Percentiles rank a stretch among this genome's conserved stretches.
phyloP scores from a whole-genome alignment of 805 yeast genomes.

The Kodamaea jinghongensis region DNA sequence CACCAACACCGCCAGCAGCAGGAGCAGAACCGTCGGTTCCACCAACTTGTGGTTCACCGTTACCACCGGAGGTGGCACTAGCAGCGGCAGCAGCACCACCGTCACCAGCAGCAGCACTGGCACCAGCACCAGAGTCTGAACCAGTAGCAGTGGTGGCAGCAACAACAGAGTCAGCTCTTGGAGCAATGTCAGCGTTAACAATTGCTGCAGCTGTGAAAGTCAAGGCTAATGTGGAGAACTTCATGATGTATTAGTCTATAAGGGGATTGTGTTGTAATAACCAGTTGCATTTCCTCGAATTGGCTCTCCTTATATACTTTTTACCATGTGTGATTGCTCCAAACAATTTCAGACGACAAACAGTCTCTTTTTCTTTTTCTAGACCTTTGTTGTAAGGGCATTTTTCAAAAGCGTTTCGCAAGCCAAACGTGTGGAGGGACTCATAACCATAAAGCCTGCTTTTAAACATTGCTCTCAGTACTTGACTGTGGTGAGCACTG shows the following conservation, averaged over 20 bases:
- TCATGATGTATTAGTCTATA: slow-evolving; percentile 9
- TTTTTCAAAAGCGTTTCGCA: too few relatives aligned
- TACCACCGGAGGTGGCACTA: slow-evolving; percentile 9
- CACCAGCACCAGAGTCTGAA: slow-evolving; percentile 24
- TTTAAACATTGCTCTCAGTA: too few relatives aligned
- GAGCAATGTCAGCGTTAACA: slow-evolving; percentile 14
- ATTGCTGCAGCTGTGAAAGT: slow-evolving; percentile 13
- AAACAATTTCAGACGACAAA: neutral
- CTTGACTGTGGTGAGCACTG: too few relatives aligned
- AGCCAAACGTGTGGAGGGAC: too few relatives aligned
- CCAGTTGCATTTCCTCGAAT: neutral
- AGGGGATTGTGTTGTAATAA: neutral
- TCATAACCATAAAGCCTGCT: too few relatives aligned
- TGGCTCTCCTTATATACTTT: slow-evolving; percentile 2
- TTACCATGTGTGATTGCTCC: neutral
- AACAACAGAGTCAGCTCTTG: slow-evolving; percentile 7
- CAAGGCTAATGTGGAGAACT: slow-evolving; percentile 12
- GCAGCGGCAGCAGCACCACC: slow-evolving; percentile 17
- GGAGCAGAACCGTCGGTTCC: slow-evolving; percentile 8
- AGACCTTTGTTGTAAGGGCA: too few relatives aligned
- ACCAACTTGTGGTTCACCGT: slow-evolving; percentile 4
- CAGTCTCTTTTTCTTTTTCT: slow-evolving; percentile 2
- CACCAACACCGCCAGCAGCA: slow-evolving; percentile 8
- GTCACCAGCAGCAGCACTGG: slow-evolving; percentile 18
- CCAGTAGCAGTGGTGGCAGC: slow-evolving; percentile 9